Evolutionary conservation across 805 yeast genomes (phyloP).

Genomic region (Brettanomyces custersianus): DNA sequence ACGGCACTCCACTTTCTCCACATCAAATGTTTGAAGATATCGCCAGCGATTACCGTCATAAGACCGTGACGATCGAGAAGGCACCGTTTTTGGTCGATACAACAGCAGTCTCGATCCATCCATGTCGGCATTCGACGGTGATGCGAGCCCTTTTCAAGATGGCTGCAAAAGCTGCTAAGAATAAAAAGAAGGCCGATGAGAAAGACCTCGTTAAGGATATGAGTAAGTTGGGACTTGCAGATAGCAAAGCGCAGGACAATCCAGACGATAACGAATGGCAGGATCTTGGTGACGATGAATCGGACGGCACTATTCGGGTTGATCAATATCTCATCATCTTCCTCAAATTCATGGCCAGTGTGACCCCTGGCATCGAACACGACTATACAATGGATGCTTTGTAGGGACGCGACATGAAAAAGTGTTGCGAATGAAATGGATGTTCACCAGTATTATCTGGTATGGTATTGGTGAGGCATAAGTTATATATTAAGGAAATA

Average conservation of each 20-base stretch:
- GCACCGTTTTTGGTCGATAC: conserved; percentile 75
- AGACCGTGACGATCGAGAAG: conserved; percentile 92
- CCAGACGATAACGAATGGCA: conserved; percentile 23
- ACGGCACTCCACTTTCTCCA: conserved; percentile 83
- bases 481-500: too few species aligned
- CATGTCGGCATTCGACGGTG: conserved; percentile 91
- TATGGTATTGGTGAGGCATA: too few species aligned
- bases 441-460: too few species aligned
- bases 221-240: conserved; percentile 39
- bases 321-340: conserved; percentile 89
- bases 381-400: conserved; percentile 98
- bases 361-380: conserved; percentile 95
- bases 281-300: conserved; percentile 5
- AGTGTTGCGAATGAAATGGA: too few species aligned
- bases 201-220: conserved; percentile 31
- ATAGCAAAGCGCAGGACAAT: conserved; percentile 20
- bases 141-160: conserved; percentile 81
- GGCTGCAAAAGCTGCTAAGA: conserved; percentile 43
- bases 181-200: conserved; percentile 17
- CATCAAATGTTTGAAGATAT: conserved; percentile 93
- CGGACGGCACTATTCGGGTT: conserved; percentile 48
- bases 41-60: conserved; percentile 82
- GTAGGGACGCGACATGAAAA: conserved; percentile 18
- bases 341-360: conserved; percentile 90
- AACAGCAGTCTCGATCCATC: conserved; percentile 86